These are phyloP conservation scores for Pichia deserticola DNA, from an alignment of 805 yeast species.

Conservation along the genomic window DNA sequence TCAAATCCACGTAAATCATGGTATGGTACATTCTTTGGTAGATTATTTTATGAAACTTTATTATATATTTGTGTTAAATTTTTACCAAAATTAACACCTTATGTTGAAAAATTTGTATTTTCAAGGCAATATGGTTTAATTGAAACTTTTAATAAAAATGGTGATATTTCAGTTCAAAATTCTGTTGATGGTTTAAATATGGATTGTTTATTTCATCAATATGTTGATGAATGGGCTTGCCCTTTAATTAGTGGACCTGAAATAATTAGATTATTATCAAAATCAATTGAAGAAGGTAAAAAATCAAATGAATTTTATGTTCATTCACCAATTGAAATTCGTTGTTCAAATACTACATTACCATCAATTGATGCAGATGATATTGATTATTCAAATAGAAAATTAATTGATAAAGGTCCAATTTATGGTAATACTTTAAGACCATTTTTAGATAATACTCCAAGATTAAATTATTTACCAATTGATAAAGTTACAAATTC, in stretches of 20 bases:
- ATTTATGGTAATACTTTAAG: constrained; percentile 77
- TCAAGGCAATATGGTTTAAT: constrained; percentile 73
- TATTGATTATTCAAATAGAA: constrained; percentile 46
- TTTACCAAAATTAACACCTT: constrained; percentile 72
- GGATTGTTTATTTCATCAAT: constrained; percentile 93
- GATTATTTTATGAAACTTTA: constrained; percentile 71
- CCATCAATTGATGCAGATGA: constrained; percentile 23
- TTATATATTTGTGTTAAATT: constrained; percentile 74
- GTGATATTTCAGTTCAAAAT: constrained; percentile 60
- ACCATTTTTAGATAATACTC: constrained; percentile 78
- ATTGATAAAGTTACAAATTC: constrained; percentile 52
- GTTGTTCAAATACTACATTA: constrained; percentile 80
- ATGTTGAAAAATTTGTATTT: constrained; percentile 78
- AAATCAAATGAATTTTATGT: constrained; percentile 60
- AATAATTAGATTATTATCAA: constrained; percentile 55
- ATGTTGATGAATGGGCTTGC: constrained; percentile 96
- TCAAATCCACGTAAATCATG: constrained; percentile 66
- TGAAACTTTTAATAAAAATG: constrained; percentile 48
- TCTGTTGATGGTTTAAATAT: constrained; percentile 85
- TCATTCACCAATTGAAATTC: constrained; percentile 92
- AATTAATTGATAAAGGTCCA: constrained; percentile 59
- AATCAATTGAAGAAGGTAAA: constrained; percentile 56
- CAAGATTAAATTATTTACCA: constrained; percentile 52
- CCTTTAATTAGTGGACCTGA: constrained; percentile 76
- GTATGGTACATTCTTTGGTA: constrained; percentile 77